Percentiles rank a stretch among this genome's conserved stretches.
phyloP scores from a whole-genome alignment of 2,329 filamentous ascomycete genomes.

The Calonectria naviculata region DNA sequence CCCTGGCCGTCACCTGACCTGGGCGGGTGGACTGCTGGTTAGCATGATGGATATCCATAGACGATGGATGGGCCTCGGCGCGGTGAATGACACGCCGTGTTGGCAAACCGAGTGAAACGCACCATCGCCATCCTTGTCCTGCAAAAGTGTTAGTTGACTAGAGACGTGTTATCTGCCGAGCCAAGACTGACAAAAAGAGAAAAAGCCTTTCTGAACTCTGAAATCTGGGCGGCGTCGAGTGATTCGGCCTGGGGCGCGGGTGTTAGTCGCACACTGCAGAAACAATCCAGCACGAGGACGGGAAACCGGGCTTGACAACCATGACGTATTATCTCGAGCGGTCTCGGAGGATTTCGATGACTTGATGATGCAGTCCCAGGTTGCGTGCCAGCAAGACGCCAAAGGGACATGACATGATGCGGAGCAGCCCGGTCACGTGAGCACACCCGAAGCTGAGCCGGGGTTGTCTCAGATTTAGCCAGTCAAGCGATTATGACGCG shows the following conservation, averaged over 20 bases:
- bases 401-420: background rate
- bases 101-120: constrained; percentile 54
- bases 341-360: background rate
- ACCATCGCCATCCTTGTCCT: constrained; percentile 94
- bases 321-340: background rate
- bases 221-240: constrained; percentile 99
- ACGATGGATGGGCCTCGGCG: no score
- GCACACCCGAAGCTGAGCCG: background rate
- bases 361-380: background rate
- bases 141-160: constrained; percentile 6
- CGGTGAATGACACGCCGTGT: background rate
- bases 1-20: constrained; percentile 94
- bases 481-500: background rate
- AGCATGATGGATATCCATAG: background rate
- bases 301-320: background rate
- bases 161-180: background rate
- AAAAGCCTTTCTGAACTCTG: constrained; percentile 99
- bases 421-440: background rate
- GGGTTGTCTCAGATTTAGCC: background rate
- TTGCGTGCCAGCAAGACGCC: background rate
- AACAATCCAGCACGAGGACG: background rate
- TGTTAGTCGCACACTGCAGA: background rate
- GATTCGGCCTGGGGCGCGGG: constrained; percentile 83
- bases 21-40: constrained; percentile 47
- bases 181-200: constrained; percentile 91